phyloP scores from a whole-genome alignment of 108 stramenopile genomes.

The Licmophora abbreviata region DNA sequence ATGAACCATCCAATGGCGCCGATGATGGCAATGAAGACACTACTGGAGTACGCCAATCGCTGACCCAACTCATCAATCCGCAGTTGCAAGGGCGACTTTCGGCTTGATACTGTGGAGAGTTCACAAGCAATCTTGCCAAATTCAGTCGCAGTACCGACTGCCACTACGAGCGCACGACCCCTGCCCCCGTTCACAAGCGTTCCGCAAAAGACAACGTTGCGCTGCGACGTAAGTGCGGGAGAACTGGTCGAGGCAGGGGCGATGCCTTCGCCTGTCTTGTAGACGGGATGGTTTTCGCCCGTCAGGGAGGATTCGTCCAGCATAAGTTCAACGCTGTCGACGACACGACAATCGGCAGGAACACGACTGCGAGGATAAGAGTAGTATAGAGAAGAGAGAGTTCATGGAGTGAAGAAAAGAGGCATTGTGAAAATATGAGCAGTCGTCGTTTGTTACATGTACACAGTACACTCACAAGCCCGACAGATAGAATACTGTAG shows the following conservation, averaged over 20 bases:
- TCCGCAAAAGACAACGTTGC: slow-evolving; percentile 90
- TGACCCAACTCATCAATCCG: slow-evolving; percentile 95
- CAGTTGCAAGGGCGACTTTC: slow-evolving; percentile 88
- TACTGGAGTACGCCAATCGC: slow-evolving; percentile 66
- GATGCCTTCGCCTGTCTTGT: slow-evolving; percentile 52
- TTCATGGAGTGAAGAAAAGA: neutral
- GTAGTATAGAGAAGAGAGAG: neutral
- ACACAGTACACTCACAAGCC: too few relatives aligned
- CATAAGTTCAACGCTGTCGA: slow-evolving; percentile 70
- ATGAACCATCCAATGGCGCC: slow-evolving; percentile 74
- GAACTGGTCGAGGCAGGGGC: slow-evolving; percentile 1
- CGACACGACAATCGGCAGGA: slow-evolving; percentile 92
- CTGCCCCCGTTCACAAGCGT: slow-evolving; percentile 86
- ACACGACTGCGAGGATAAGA: slow-evolving; percentile 38
- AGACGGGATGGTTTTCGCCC: slow-evolving; percentile 84
- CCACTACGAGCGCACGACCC: slow-evolving; percentile 83
- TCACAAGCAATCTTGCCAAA: slow-evolving; percentile 89
- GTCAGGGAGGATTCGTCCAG: slow-evolving; percentile 88
- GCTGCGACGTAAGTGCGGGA: slow-evolving; percentile 71
- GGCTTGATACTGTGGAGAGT: slow-evolving; percentile 58
- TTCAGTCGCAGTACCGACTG: slow-evolving; percentile 82
- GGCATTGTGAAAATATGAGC: neutral
- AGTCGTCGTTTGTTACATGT: too few relatives aligned
- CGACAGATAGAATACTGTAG: neutral
- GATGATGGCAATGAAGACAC: slow-evolving; percentile 80